Conservation (phyloP, 2,329 filamentous ascomycete species). For the Apiospora kogelbergensis region DNA sequence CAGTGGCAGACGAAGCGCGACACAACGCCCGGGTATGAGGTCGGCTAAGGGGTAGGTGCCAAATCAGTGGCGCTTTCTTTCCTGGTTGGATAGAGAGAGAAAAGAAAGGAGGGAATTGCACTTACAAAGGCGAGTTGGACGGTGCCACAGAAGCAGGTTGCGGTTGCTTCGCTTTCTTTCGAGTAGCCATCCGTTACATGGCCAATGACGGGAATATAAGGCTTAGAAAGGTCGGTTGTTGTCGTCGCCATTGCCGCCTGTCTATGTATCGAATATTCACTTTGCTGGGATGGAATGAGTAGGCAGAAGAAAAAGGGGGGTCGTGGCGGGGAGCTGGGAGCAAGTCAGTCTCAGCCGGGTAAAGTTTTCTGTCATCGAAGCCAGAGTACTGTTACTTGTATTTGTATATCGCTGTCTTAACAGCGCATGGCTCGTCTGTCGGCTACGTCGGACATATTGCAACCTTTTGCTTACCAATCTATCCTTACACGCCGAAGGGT, state of each 20-base stretch:
- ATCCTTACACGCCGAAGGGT: neutral
- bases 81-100: neutral
- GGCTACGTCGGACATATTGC: neutral
- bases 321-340: too few relatives aligned
- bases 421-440: neutral
- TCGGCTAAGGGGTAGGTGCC: conserved; percentile 36
- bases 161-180: conserved; percentile 48
- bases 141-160: conserved; percentile 58
- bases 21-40: conserved; percentile 43
- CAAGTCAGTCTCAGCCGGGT: neutral
- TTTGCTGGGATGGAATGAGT: neutral
- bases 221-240: neutral
- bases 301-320: too few relatives aligned
- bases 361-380: too few relatives aligned
- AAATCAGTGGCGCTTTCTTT: neutral
- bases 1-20: conserved; percentile 60
- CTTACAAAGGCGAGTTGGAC: conserved; percentile 55
- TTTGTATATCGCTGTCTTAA: neutral
- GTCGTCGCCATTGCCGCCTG: conserved; percentile 5
- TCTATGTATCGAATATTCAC: neutral
- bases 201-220: conserved; percentile 36
- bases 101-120: conserved; percentile 12
- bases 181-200: conserved; percentile 43
- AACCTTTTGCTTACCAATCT: neutral
- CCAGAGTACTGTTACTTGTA: neutral